Evolutionary conservation across 1,284 basidiomycete species (phyloP).

Genomic region (Pseudomicrostroma phylloplanum): DNA sequence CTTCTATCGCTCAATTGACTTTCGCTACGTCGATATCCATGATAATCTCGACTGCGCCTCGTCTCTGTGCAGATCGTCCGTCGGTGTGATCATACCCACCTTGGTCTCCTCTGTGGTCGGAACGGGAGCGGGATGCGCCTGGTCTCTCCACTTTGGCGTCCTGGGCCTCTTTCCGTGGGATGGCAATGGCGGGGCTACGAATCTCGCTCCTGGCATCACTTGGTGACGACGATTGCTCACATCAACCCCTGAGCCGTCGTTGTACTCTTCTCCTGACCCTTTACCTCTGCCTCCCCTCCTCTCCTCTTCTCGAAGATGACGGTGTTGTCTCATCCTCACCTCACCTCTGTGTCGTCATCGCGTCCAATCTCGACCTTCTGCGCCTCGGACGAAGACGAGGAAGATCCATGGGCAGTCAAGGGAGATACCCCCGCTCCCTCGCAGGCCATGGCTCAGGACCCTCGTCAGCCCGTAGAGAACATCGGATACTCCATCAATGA

Average conservation of each 20-base stretch:
- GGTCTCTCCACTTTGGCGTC: slow-evolving; percentile 1
- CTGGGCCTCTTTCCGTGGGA: not conserved
- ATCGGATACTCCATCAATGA: too few species aligned
- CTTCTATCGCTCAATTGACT: too few species aligned
- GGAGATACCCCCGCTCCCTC: too few species aligned
- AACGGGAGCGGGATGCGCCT: not conserved
- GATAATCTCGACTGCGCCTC: too few species aligned
- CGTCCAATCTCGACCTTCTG: not conserved
- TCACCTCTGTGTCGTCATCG: not conserved
- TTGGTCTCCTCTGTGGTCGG: too few species aligned
- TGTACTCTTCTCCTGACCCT: not conserved
- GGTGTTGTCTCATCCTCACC: not conserved
- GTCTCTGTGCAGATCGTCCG: too few species aligned
- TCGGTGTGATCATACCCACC: too few species aligned
- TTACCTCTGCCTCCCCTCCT: not conserved
- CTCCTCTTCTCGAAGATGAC: not conserved
- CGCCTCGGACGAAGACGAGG: slow-evolving; percentile 2
- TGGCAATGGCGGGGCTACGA: not conserved
- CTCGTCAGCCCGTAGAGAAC: too few species aligned
- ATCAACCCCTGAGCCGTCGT: not conserved
- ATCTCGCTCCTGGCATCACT: too few species aligned
- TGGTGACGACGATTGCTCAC: too few species aligned
- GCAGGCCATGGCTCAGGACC: too few species aligned
- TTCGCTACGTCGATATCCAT: too few species aligned
- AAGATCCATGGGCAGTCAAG: slow-evolving; percentile 2